Conservation (phyloP, 495 filamentous ascomycete species). For the Penicillium coffeae region DNA sequence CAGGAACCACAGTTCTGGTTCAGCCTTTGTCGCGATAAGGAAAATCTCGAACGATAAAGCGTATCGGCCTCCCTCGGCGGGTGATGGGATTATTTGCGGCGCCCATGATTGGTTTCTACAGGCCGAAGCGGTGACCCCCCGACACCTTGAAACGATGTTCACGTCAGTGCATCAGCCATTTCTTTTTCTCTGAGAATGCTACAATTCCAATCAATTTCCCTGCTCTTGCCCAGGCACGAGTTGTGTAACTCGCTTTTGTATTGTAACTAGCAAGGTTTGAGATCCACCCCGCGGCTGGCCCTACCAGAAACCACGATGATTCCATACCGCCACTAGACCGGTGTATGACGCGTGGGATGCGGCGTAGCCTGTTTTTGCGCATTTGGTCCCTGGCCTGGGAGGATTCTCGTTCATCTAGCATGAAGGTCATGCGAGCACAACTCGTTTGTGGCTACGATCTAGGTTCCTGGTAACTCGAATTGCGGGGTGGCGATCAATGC, state of each 20-base stretch:
- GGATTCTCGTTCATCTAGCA: neutral
- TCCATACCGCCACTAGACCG: neutral
- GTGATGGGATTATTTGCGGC: conserved; percentile 20
- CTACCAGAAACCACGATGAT: neutral
- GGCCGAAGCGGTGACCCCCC: conserved; percentile 23
- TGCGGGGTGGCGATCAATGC: conserved; percentile 8
- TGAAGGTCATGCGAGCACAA: neutral
- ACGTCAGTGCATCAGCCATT: neutral
- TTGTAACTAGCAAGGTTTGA: neutral
- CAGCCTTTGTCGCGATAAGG: neutral
- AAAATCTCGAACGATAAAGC: neutral
- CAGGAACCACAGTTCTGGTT: neutral
- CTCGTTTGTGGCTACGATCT: neutral
- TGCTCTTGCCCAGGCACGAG: no score
- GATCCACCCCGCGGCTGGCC: neutral
- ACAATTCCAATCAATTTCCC: neutral
- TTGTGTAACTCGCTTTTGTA: no score
- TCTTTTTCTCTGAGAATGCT: neutral
- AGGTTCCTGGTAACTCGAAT: neutral
- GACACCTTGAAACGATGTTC: no score
- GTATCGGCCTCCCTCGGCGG: conserved; percentile 10
- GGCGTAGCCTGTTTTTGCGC: neutral
- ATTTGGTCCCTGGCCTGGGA: neutral
- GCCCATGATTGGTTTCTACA: conserved; percentile 8
- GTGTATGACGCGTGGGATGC: neutral